Evolutionary conservation across 306 rosid genomes (phyloP).

Genomic region (Biancaea sappan): DNA sequence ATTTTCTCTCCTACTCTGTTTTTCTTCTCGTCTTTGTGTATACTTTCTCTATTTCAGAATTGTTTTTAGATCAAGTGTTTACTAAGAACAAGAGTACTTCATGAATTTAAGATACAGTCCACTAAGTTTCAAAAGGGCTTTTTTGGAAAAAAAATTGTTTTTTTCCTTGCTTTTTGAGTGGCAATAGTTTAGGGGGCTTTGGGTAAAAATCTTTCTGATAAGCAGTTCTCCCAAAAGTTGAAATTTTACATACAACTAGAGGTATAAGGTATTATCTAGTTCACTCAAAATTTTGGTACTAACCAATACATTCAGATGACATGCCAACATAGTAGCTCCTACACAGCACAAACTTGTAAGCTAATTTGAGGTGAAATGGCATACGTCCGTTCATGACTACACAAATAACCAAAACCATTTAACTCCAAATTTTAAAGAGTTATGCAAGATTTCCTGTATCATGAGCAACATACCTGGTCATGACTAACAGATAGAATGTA

Average conservation of each 20-base stretch:
- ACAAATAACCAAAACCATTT: neutral
- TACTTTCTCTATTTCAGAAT: no score
- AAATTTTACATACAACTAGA: neutral
- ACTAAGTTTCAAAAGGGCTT: neutral
- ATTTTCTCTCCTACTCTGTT: no score
- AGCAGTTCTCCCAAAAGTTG: neutral
- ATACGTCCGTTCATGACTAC: neutral
- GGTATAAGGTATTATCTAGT: neutral
- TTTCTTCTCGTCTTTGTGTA: no score
- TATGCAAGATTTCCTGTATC: neutral
- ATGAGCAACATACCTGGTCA: slow-evolving; percentile 72
- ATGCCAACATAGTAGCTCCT: neutral
- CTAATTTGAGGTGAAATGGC: neutral
- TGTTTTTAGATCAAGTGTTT: no score
- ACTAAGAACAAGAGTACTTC: no score
- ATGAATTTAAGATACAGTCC: no score
- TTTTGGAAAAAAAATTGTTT: neutral
- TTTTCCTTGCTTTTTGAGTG: neutral
- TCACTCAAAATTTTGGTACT: neutral
- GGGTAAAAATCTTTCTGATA: neutral
- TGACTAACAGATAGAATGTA: slow-evolving; percentile 87
- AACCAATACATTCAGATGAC: neutral
- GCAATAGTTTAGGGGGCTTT: neutral
- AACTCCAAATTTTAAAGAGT: neutral
- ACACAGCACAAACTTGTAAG: no score